These are phyloP conservation scores for Calonectria pseudoturangicola DNA, from an alignment of 2,329 filamentous ascomycete species.

Conservation along the genomic window DNA sequence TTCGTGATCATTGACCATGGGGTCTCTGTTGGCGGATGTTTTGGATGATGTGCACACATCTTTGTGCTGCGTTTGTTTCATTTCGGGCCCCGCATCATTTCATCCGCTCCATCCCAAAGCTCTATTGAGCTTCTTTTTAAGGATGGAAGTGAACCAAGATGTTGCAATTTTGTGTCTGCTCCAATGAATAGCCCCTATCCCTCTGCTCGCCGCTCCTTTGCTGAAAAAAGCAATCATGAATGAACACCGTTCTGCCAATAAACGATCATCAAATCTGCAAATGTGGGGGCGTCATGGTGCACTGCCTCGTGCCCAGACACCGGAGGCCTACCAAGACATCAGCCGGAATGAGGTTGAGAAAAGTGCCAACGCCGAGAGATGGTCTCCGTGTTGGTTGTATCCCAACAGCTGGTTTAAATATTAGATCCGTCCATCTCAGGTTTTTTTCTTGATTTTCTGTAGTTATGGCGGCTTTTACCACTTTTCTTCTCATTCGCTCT, in stretches of 20 bases:
- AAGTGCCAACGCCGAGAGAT: neutral
- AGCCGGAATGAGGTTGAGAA: conserved; percentile 17
- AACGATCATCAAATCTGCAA: neutral
- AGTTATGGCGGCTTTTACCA: neutral
- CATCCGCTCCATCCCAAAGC: neutral
- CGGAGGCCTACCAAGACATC: conserved; percentile 50
- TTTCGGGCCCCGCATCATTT: neutral
- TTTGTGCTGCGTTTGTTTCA: neutral
- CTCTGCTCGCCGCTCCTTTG: too few species aligned
- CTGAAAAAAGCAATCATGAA: conserved; percentile 7
- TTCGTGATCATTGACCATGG: neutral
- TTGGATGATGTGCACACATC: neutral
- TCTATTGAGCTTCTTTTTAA: too few species aligned
- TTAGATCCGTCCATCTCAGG: neutral
- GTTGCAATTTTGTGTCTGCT: neutral
- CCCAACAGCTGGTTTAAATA: conserved; percentile 3
- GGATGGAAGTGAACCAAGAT: too few species aligned
- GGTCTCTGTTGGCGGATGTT: neutral
- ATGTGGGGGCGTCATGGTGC: conserved; percentile 42
- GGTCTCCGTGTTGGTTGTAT: neutral
- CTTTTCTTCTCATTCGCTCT: neutral
- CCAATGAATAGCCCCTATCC: neutral
- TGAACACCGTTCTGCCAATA: neutral
- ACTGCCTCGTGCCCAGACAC: conserved; percentile 54
- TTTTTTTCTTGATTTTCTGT: neutral